Evolutionary conservation across 2,329 filamentous ascomycete genomes (phyloP).

Genomic region (Xylariaceae sp.): DNA sequence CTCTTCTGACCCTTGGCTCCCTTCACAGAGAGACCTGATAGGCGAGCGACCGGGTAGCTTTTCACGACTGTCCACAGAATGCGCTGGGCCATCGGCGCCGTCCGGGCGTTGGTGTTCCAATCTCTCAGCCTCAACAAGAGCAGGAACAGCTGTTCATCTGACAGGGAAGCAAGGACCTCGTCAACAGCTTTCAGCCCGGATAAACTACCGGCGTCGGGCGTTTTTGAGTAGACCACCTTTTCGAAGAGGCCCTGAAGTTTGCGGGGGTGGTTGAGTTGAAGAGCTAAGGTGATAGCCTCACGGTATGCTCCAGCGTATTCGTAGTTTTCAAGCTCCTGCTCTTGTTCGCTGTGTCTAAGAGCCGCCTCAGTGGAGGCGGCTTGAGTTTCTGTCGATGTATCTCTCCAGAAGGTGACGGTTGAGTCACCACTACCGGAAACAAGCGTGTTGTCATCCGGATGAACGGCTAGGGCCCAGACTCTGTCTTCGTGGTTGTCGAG

Average conservation of each 20-base stretch:
- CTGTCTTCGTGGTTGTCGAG: constrained; percentile 96
- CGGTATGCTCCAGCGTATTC: constrained; percentile 83
- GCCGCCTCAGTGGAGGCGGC: constrained; percentile 67
- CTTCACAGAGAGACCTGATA: constrained; percentile 64
- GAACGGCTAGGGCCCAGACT: constrained; percentile 81
- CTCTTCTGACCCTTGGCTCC: constrained; percentile 56
- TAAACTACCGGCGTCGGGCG: constrained; percentile 57
- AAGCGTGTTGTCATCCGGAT: constrained; percentile 64
- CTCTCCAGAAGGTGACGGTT: constrained; percentile 90
- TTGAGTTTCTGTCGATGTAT: constrained; percentile 78
- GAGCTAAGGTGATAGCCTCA: constrained; percentile 83
- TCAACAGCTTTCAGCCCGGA: constrained; percentile 69
- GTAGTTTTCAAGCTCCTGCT: constrained; percentile 90
- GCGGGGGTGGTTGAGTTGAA: constrained; percentile 91
- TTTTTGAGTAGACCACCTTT: constrained; percentile 61
- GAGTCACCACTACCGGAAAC: constrained; percentile 91
- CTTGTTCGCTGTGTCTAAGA: constrained; percentile 80
- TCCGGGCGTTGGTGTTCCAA: constrained; percentile 95
- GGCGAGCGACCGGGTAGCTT: constrained; percentile 71
- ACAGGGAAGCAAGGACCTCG: constrained; percentile 70
- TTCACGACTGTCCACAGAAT: constrained; percentile 75
- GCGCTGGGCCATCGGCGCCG: constrained; percentile 76
- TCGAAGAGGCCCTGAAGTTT: constrained; percentile 81
- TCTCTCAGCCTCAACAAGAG: constrained; percentile 79
- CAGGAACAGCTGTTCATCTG: constrained; percentile 78